These are phyloP conservation scores for Thermothielavioides terrestris DNA, from an alignment of 495 filamentous ascomycete species.

Conservation along the genomic window DNA sequence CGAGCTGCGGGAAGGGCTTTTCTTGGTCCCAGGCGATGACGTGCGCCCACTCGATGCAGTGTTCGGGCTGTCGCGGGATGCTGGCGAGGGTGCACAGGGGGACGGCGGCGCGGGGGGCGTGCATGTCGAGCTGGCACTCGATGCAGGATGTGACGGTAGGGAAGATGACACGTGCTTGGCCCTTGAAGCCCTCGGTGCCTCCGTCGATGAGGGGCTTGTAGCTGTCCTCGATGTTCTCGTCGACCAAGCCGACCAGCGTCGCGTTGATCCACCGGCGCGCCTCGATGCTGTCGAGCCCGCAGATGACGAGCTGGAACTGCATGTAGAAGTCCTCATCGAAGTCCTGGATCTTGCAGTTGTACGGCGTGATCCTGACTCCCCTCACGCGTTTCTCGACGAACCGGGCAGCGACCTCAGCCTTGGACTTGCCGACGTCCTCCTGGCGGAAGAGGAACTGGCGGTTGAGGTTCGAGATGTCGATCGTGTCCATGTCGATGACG, in stretches of 20 bases:
- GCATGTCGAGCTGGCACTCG: constrained; percentile 98
- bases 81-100: constrained; percentile 95
- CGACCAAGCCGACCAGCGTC: constrained; percentile 82
- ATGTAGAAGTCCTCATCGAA: constrained; percentile 97
- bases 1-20: constrained; percentile 56
- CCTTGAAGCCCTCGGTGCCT: constrained; percentile 98
- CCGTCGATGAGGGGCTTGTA: constrained; percentile 93
- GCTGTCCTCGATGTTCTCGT: constrained; percentile 58
- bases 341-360: constrained; percentile 93
- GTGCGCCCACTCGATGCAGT: constrained; percentile 99
- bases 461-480: constrained; percentile 97
- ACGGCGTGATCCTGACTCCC: constrained; percentile 85
- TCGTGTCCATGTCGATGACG: constrained; percentile 99
- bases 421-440: constrained; percentile 84
- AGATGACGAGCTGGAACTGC: constrained; percentile 90
- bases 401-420: constrained; percentile 84
- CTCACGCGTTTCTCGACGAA: constrained; percentile 85
- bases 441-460: constrained; percentile 95
- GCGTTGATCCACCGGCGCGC: constrained; percentile 98
- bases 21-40: constrained; percentile 64
- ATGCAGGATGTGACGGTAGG: constrained; percentile 91
- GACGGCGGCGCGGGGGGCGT: constrained; percentile 85
- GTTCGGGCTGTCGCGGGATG: constrained; percentile 93
- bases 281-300: constrained; percentile 96
- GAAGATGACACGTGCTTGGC: constrained; percentile 85